A percentile compares a stretch with the other conserved stretches of the same genome.
Conservation (phyloP, 257 asterid genomes). For the Przewalskia tangutica region DNA sequence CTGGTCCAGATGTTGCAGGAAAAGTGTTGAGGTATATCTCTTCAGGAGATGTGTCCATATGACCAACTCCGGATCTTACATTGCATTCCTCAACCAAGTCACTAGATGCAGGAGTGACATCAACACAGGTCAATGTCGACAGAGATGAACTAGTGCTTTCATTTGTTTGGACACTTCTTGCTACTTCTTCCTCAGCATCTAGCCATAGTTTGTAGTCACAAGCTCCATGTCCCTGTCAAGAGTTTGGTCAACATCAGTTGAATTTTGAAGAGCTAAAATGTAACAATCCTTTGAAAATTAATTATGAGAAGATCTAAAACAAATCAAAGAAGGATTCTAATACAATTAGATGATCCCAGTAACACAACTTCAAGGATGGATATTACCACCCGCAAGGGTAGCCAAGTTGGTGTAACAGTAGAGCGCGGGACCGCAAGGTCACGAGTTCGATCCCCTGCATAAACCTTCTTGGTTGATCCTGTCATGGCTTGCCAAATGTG, state of each 20-base stretch:
- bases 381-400: no score
- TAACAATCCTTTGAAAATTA: neutral
- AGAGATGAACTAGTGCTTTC: conserved; percentile 5
- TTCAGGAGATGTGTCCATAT: conserved; percentile 1
- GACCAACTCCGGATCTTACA: conserved; percentile 7
- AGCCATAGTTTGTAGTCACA: conserved; percentile 41
- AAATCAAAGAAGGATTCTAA: neutral
- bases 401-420: no score
- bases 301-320: neutral
- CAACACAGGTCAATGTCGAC: neutral
- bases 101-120: neutral
- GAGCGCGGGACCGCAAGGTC: no score
- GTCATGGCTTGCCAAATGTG: no score
- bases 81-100: conserved; percentile 10
- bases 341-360: neutral
- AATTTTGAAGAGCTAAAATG: neutral
- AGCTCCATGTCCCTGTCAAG: conserved; percentile 46
- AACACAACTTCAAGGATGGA: neutral
- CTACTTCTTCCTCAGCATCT: conserved; percentile 23
- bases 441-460: no score
- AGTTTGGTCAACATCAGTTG: neutral
- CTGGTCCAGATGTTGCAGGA: neutral
- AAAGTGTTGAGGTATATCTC: conserved; percentile 8
- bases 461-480: no score
- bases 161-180: neutral